Base-by-base conservation (phyloP, 2,329 filamentous ascomycete genomes). In the Fusarium ambrosium region DNA sequence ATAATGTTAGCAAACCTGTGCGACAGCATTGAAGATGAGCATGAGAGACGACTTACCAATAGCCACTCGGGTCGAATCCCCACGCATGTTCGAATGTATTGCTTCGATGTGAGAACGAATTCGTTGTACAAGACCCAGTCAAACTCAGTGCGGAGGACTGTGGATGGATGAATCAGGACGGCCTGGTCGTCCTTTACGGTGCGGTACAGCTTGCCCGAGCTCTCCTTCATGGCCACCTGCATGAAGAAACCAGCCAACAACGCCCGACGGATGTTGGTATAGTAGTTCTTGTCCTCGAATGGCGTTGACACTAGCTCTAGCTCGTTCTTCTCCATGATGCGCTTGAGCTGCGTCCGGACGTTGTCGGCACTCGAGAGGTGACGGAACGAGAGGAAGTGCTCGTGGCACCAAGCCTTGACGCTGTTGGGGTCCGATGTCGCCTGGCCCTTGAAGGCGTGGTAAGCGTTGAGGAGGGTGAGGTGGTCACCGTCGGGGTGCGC, bases 71-170 rank as follows among this genome's bases (percentile, higher is more conserved):
- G 94, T 82, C 94, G 93, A 65, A 99, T 93, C 34, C 94, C 92
- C 14, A 95, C 98, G 58, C 98, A 95, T 0, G 95, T 98, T 67
- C 97, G 91, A 79, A 99, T 96, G 83, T 98, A 99, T 86, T 98
- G 97, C 89, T 99, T 98, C 63, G 94, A 97, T 1, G 97, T 99
- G 66, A 99, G 90, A 14, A 99, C 97, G 80, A 98, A 99, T 82
- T 99, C 97, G 80, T 98, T 98, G 85, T 99, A 99, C 29, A 99
- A 87, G 29, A 99, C 94, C 97, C 97, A 99, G 77, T 99, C 97
- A 77, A 92, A 94, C 69, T 98, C 95, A 68, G 95, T 92, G 61
- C 92, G 90, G 24, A 99, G 88, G 36, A 98, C 95, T 1, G 95
- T 98, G 75, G 94, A 97, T 2, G 97, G 97, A 85, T 99, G 97